Base-by-base conservation (phyloP, 2,329 filamentous ascomycete genomes). In the Periconia sp. region DNA sequence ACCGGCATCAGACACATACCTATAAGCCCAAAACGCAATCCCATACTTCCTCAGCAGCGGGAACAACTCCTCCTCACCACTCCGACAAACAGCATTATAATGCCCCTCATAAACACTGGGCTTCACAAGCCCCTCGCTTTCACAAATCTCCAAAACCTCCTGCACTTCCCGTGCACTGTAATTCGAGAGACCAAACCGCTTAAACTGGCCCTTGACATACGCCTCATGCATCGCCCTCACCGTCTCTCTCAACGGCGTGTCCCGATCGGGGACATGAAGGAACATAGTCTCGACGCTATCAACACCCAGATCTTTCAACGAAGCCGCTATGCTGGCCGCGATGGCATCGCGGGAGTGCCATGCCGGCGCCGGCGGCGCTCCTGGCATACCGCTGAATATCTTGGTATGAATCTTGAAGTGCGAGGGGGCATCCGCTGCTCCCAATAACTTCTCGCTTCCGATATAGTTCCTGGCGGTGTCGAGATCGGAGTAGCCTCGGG, bases 21-120 rank as follows among this genome's bases (percentile, higher is more conserved):
- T 61, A 51, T 59, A 79, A 7, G 74, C 76, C 48, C 76, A 74
- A 62, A 79, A 73, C 0, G 65, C 33, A n/a, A 79, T 74, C 6
- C 66, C 66, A 20, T 74, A 64, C 35, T 73, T 61, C 11, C 77
- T 68, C 6, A 80, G 69, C 2, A 69, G 63, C 0, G 77, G 76
- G 41, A 79, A 71, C 14, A 80, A 62, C 2, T 64, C 54, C 0
- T 54, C 59, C 53, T 81, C 78, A 0, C 47, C 15, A 2, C 60
- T 56, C 1, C 78, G 72, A 2, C 58, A 58, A 41, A 76, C 50
- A 14, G 71, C 56, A 40, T 63, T 69, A 58, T 77, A 76, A 48
- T 69, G 71, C 0, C 73, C 76, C 58, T 80, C 76, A 58, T 76
- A 80, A 2, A 77, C 72, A 0, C 69, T 68, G 0, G 77, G 78